A percentile compares a stretch with the other conserved stretches of the same genome.
Evolutionary conservation across 208 protist species (phyloP).

Genomic region (Crithidia thermophila): DNA sequence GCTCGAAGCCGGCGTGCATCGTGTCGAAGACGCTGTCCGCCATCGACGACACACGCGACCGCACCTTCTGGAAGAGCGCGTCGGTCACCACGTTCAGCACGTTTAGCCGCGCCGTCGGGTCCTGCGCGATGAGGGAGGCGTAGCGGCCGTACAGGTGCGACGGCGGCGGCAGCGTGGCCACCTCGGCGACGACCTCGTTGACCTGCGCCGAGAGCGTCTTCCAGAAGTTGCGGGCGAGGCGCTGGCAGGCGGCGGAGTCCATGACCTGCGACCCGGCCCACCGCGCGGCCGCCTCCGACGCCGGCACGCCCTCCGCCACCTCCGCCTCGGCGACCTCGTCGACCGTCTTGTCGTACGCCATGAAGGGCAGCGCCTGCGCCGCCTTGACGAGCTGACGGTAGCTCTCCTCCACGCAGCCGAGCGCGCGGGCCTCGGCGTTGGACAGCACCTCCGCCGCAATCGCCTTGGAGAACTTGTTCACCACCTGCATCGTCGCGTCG

Average conservation of each 20-base stretch:
- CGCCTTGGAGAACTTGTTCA: constrained; percentile 55
- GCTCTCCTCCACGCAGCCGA: constrained; percentile 54
- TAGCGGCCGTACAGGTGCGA: constrained; percentile 58
- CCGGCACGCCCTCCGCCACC: not conserved
- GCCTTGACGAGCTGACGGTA: constrained; percentile 54
- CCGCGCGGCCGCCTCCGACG: not conserved
- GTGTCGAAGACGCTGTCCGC: constrained; percentile 73
- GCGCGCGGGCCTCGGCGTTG: constrained; percentile 49
- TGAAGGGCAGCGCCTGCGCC: constrained; percentile 58
- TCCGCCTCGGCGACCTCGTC: constrained; percentile 15
- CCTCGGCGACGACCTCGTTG: constrained; percentile 43
- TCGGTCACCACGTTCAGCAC: constrained; percentile 63
- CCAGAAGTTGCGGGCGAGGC: constrained; percentile 68
- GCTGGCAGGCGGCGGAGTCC: constrained; percentile 60
- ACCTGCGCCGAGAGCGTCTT: constrained; percentile 40
- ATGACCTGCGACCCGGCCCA: constrained; percentile 25
- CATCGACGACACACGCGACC: constrained; percentile 69
- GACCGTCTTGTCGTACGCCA: constrained; percentile 1
- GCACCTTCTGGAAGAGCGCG: constrained; percentile 59
- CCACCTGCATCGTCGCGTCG: constrained; percentile 45
- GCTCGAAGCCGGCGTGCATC: constrained; percentile 80
- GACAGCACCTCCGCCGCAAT: constrained; percentile 58
- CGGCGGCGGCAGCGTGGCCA: constrained; percentile 30
- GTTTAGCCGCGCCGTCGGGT: constrained; percentile 48
- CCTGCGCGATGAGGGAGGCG: constrained; percentile 52